Evolutionary conservation across 2,329 filamentous ascomycete species (phyloP).

Genomic region (Penicillium sp.): DNA sequence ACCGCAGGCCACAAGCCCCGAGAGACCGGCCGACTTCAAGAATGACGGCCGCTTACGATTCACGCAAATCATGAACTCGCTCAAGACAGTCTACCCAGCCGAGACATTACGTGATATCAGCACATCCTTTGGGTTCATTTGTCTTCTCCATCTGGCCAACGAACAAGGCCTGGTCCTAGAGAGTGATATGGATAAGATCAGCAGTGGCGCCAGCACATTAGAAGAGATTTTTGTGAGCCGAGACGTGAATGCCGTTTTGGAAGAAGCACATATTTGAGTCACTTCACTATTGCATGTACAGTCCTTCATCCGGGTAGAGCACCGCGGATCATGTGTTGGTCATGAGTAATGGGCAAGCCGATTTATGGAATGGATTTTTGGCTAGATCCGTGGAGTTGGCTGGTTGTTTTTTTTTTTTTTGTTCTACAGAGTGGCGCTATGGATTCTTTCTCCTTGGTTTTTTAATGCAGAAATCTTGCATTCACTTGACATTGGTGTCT

Average conservation of each 20-base stretch:
- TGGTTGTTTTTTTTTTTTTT: slow-evolving; percentile 12
- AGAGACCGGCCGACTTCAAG: slow-evolving; percentile 32
- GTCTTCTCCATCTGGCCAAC: slow-evolving; percentile 83
- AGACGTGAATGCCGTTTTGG: slow-evolving; percentile 41
- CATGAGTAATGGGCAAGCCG: slow-evolving; percentile 21
- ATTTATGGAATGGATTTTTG: slow-evolving; percentile 6
- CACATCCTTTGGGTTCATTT: slow-evolving; percentile 91
- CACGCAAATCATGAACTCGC: slow-evolving; percentile 84
- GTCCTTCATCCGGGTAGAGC: slow-evolving; percentile 8
- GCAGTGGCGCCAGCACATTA: slow-evolving; percentile 30
- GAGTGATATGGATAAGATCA: slow-evolving; percentile 46
- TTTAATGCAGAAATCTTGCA: slow-evolving; percentile 4
- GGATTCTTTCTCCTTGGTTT: slow-evolving; percentile 2
- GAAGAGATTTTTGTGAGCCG: slow-evolving; percentile 47
- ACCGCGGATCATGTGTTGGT: slow-evolving; percentile 11
- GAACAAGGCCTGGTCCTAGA: slow-evolving; percentile 83
- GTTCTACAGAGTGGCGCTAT: slow-evolving; percentile 19
- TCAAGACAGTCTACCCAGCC: slow-evolving; percentile 82
- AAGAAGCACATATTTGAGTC: slow-evolving; percentile 32
- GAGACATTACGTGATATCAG: slow-evolving; percentile 90
- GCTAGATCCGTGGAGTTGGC: slow-evolving; percentile 22
- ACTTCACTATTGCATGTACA: slow-evolving; percentile 19
- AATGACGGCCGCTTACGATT: slow-evolving; percentile 68
- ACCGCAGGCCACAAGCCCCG: slow-evolving; percentile 29
- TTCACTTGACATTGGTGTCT: background rate